Percentiles rank a stretch among this genome's conserved stretches.
phyloP scores from a whole-genome alignment of 225 moss, liverwort and hornwort species.

The Straminergon stramineum region DNA sequence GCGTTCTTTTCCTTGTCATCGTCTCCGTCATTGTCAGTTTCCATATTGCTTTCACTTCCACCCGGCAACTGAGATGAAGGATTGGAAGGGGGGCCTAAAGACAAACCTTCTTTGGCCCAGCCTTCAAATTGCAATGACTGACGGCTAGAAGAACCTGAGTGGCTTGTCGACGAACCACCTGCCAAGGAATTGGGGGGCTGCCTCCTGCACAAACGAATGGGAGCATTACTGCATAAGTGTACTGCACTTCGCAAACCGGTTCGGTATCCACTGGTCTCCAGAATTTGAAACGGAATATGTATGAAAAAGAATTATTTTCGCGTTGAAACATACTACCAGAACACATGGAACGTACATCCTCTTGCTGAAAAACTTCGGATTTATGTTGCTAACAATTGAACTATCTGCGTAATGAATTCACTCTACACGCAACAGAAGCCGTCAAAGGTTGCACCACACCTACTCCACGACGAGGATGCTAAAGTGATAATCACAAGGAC shows the following conservation, averaged over 20 bases:
- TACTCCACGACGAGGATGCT: neutral
- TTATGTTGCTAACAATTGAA: neutral
- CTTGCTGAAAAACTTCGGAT: neutral
- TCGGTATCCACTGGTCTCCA: neutral
- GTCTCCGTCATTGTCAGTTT: slow-evolving; percentile 34
- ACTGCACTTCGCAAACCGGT: neutral
- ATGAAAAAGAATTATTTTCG: neutral
- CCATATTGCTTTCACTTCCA: slow-evolving; percentile 39
- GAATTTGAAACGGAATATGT: neutral
- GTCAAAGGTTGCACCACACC: neutral
- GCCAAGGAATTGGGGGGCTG: slow-evolving; percentile 26
- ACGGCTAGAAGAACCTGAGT: slow-evolving; percentile 42
- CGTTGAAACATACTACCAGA: neutral
- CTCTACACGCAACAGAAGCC: neutral
- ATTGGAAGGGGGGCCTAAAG: slow-evolving; percentile 27
- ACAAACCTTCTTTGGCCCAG: slow-evolving; percentile 24
- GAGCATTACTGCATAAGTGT: neutral
- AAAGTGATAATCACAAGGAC: neutral
- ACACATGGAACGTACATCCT: neutral
- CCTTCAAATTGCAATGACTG: slow-evolving; percentile 39
- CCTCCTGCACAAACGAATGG: slow-evolving; percentile 31
- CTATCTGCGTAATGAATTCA: neutral
- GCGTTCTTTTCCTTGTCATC: slow-evolving; percentile 49
- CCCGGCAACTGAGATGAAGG: slow-evolving; percentile 17
- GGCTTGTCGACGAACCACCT: slow-evolving; percentile 52